Conservation (phyloP, 2,329 filamentous ascomycete species). For the Fusarium sororula region DNA sequence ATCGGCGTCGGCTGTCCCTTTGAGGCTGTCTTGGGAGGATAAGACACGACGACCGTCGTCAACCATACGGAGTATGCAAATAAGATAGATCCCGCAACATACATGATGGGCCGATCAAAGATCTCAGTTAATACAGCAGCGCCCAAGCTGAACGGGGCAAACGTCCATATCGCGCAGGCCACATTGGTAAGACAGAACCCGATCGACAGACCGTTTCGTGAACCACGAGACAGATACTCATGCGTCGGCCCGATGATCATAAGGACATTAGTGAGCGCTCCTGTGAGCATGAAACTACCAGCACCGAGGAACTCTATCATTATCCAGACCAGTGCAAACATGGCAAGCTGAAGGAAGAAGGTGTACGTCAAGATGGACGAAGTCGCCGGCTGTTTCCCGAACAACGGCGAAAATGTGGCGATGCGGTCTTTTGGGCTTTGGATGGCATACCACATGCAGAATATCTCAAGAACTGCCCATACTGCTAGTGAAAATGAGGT, state of each 20-base stretch:
- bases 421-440: not conserved
- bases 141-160: constrained; percentile 9
- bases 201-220: not conserved
- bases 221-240: constrained; percentile 1
- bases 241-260: not conserved
- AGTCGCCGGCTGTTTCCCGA: not conserved
- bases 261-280: constrained; percentile 3
- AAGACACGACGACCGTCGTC: not conserved
- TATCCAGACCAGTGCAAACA: not conserved
- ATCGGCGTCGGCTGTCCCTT: not conserved
- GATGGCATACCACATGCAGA: not conserved
- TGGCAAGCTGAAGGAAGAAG: not conserved
- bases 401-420: not conserved
- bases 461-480: not conserved
- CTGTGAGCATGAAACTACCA: not conserved
- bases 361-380: not conserved
- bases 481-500: not conserved
- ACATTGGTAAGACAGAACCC: constrained; percentile 13
- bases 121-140: not conserved
- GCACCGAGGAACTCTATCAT: accelerated
- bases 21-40: not conserved
- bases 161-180: not conserved
- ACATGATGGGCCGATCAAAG: not conserved
- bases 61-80: not conserved
- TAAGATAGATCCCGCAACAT: not conserved